Evolutionary conservation across 495 filamentous ascomycete genomes (phyloP), one percentile per base, ranked within the genome.

Genomic region (Aeminium ludgeri): DNA sequence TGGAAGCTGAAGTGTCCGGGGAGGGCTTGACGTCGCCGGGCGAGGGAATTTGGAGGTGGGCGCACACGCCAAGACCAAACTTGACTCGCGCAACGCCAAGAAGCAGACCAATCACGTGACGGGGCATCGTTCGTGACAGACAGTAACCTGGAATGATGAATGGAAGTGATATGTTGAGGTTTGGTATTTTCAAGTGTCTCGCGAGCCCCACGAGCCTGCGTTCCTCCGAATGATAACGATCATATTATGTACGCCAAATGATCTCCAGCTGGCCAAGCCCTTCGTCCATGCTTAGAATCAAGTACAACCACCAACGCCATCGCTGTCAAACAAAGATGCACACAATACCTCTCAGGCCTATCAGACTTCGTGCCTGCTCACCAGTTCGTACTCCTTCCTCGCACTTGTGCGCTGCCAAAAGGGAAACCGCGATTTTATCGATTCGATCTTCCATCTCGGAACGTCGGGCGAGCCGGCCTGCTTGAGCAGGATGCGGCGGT

Each of bases 281-380:
- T 40, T 40, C 38, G 38, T 15, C 23, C 23, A 25, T 25, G 23
- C 23, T 25, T 25, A 29, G 20, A 10, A 38, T 20, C 20, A 25
- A 31, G 17, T 20, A 17, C 29, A 30, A 32, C 30, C 38, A 20
- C 34, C 38, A 42, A 42, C 40, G 31, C 38, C 38, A 31, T 42
- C 40, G 40, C 40, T 34, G 4, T 25, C 23, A 25, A 25, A 25
- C 23, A 25, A 25, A 25, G 23, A 25, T 4, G 10, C 27, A 40
- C n/a, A n/a, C 8, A 34, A 34, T 29, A 20, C 31, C 16, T 25
- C 36, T 20, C 36, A 5, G 36, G 36, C 11, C 36, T 36, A 23
- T 45, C 47, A 59, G 17, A 59, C 56, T 43, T 59, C 46, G 40
- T 57, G 55, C 27, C 55, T 42, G 40, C 53, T 45, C 7, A 50